Evolutionary conservation across 2,329 filamentous ascomycete species (phyloP).

Genomic region (Pseudopyricularia javanii): DNA sequence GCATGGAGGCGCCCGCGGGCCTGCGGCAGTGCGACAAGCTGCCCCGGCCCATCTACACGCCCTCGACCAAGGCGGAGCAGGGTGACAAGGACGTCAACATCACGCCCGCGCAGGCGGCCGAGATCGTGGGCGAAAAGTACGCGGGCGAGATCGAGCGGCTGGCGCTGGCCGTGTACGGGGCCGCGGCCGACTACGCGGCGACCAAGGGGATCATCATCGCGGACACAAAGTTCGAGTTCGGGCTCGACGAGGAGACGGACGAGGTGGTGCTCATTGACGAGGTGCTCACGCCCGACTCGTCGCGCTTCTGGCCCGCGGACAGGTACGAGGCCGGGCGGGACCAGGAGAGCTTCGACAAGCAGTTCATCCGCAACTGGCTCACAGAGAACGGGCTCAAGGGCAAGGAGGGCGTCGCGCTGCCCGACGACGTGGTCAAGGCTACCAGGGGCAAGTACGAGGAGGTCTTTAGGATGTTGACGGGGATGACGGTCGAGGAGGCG

Average conservation of each 20-base stretch:
- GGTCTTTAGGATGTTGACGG: slow-evolving; percentile 59
- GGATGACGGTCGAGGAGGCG: slow-evolving; percentile 29
- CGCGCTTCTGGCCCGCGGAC: slow-evolving; percentile 73
- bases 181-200: slow-evolving; percentile 50
- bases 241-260: slow-evolving; percentile 49
- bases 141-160: slow-evolving; percentile 54
- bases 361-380: slow-evolving; percentile 74
- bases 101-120: slow-evolving; percentile 48
- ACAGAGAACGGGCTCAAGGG: slow-evolving; percentile 61
- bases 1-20: slow-evolving; percentile 55
- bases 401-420: slow-evolving; percentile 60
- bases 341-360: slow-evolving; percentile 84
- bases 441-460: slow-evolving; percentile 66
- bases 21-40: slow-evolving; percentile 61
- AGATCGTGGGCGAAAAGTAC: slow-evolving; percentile 53
- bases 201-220: slow-evolving; percentile 61
- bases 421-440: slow-evolving; percentile 54
- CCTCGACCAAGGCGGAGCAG: slow-evolving; percentile 71
- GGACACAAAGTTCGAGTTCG: slow-evolving; percentile 51
- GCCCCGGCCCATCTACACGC: slow-evolving; percentile 56
- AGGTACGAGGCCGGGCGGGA: slow-evolving; percentile 60
- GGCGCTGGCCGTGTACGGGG: slow-evolving; percentile 49
- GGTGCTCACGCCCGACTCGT: slow-evolving; percentile 64
- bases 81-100: slow-evolving; percentile 83
- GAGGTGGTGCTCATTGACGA: slow-evolving; percentile 71